phyloP scores from a whole-genome alignment of 2,329 filamentous ascomycete species.

The Fusarium paranaense region DNA sequence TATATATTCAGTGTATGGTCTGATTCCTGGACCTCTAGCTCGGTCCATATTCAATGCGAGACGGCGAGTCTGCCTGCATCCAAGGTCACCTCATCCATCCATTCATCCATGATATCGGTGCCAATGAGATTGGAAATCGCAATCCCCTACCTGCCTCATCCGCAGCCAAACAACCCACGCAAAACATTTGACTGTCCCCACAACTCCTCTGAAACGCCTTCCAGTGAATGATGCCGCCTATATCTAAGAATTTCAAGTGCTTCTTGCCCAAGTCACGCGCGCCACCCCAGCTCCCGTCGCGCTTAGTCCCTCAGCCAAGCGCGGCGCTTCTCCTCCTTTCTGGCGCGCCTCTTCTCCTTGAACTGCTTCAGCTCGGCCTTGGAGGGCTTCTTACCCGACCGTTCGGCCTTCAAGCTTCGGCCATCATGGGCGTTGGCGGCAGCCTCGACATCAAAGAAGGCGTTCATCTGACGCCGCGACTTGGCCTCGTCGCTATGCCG shows the following conservation, averaged over 20 bases:
- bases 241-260: background rate
- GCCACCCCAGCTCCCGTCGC: background rate
- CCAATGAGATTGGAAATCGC: background rate
- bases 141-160: conserved; percentile 5
- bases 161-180: conserved; percentile 15
- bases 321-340: conserved; percentile 93
- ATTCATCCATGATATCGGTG: background rate
- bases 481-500: conserved; percentile 90
- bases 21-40: conserved; percentile 30
- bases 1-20: conserved; percentile 33
- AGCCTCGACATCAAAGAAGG: conserved; percentile 95
- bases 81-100: background rate
- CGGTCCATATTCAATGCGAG: conserved; percentile 29
- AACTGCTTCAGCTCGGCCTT: conserved; percentile 92
- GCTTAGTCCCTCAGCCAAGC: conserved; percentile 88
- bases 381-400: conserved; percentile 83
- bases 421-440: conserved; percentile 93
- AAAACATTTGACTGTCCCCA: conserved; percentile 11
- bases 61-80: conserved; percentile 34
- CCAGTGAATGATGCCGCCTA: conserved; percentile 9
- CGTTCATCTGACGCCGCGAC: conserved; percentile 87
- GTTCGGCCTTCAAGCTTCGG: conserved; percentile 89
- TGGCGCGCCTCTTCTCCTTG: conserved; percentile 88
- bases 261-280: background rate
- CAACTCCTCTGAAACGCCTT: conserved; percentile 39